Evolutionary conservation across 176 grass and related monocot species (phyloP).

Genomic region (Aegilops tauschii): DNA sequence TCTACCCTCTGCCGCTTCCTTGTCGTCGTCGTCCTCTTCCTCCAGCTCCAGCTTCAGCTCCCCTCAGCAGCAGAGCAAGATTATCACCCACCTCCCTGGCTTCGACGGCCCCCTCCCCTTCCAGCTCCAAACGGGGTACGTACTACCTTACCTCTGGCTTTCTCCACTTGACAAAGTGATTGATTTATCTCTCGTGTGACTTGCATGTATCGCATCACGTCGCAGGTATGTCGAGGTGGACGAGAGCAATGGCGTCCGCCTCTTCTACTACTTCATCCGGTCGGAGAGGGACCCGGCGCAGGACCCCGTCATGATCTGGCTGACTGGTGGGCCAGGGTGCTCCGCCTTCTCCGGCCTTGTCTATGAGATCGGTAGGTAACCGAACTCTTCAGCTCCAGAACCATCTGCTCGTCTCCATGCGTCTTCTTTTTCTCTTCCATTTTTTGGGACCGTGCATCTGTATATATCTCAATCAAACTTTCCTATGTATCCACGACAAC

Average conservation of each 20-base stretch:
- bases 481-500: not conserved
- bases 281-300: constrained; percentile 35
- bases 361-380: constrained; percentile 44
- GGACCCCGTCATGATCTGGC: constrained; percentile 50
- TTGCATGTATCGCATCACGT: not conserved
- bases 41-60: not conserved
- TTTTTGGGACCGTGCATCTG: not conserved
- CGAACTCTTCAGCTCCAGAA: not conserved
- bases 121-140: constrained; percentile 29
- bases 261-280: constrained; percentile 60
- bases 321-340: constrained; percentile 55
- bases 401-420: not conserved
- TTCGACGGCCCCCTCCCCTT: constrained; percentile 36
- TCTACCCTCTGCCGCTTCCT: not conserved
- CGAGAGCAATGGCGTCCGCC: constrained; percentile 14
- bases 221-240: constrained; percentile 43
- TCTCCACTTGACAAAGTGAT: not conserved
- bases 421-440: not conserved
- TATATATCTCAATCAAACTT: not conserved
- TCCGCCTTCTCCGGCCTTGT: constrained; percentile 40
- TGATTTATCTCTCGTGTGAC: not conserved
- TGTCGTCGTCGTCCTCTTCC: not conserved
- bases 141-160: not conserved
- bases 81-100: constrained; percentile 25
- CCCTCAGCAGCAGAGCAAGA: not conserved